Base-by-base conservation (phyloP, 495 filamentous ascomycete genomes). In the Entonaema liquescens region DNA sequence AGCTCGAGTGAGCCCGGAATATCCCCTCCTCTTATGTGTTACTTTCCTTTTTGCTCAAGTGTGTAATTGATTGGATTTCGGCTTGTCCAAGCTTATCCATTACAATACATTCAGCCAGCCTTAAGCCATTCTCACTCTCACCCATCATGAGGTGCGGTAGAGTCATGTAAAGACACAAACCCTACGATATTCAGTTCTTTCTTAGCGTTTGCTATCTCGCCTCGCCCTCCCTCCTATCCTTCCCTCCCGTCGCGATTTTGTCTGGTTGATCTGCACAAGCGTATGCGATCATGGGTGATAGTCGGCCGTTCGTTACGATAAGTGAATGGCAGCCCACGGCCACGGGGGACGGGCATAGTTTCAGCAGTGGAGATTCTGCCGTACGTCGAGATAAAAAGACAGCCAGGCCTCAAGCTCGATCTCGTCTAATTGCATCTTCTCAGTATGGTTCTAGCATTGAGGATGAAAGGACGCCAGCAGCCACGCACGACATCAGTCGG, bases 401-500 rank as follows among this genome's bases (percentile, higher is more conserved):
- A 70, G 71, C 71, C 67, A 73, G 71, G 71, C 55, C 71, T 70
- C 67, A 70, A 73, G 65, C 67, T 66, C 69, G 69, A 67, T 70
- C 68, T 60, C 61, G 21, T 67, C 65, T 68, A 70, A 67, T 64
- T 55, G 56, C 56, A 42, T 59, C 53, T 56, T 72, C 61, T 57
- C 67, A 84, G 82, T 84, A 84, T 72, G 82, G 82, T 67, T 83
- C 82, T 12, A 77, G 76, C 65, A 65, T 72, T 74, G 74, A 69
- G 52, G 76, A 76, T 61, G 78, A 81, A 26, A 76, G 73, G 47
- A 78, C 75, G n/a, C 74, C 76, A 7, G 68, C 81, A 33, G 81
- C 81, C 36, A 86, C 84, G 28, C 84, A 86, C 73, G 83, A 86
- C 63, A 83, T 82, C 49, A 83, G 82, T 58, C 80, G 84, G n/a